Percentiles rank a stretch among this genome's conserved stretches.
Evolutionary conservation across 2,329 filamentous ascomycete genomes (phyloP).

Genomic region (Colletotrichum sp.): DNA sequence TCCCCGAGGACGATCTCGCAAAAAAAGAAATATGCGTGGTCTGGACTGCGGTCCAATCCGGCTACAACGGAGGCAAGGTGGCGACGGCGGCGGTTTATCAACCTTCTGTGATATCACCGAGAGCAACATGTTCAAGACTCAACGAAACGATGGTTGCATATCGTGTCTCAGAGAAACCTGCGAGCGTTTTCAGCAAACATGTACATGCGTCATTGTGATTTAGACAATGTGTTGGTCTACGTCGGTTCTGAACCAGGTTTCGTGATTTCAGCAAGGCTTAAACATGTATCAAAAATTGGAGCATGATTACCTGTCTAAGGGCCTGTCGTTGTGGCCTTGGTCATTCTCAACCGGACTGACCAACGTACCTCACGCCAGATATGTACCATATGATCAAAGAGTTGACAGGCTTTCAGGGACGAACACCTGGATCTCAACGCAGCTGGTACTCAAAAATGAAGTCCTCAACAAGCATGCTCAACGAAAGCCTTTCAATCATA

Average conservation of each 20-base stretch:
- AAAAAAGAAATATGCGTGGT: not conserved
- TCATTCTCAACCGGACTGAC: not conserved
- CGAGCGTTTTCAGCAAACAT: not conserved
- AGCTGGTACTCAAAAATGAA: not conserved
- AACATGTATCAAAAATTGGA: not conserved
- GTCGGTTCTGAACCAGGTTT: not conserved
- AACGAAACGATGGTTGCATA: not conserved
- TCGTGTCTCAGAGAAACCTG: not conserved
- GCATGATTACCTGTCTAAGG: not conserved
- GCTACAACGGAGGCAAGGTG: not conserved
- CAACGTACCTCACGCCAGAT: not conserved
- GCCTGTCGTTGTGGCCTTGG: not conserved
- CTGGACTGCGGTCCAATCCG: not conserved
- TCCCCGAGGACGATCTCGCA: not conserved
- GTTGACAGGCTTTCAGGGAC: not conserved
- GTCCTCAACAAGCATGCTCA: not conserved
- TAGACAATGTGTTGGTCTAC: not conserved
- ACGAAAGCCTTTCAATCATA: not conserved
- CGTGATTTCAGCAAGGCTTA: not conserved
- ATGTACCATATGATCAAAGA: rapidly evolving
- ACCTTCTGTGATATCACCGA: not conserved
- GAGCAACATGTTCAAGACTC: not conserved
- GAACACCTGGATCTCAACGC: not conserved
- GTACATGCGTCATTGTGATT: not conserved
- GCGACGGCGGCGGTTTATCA: not conserved